A percentile compares a stretch with the other conserved stretches of the same genome.
Evolutionary conservation across 257 asterid species (phyloP).

Genomic region (Solanum rostratum): DNA sequence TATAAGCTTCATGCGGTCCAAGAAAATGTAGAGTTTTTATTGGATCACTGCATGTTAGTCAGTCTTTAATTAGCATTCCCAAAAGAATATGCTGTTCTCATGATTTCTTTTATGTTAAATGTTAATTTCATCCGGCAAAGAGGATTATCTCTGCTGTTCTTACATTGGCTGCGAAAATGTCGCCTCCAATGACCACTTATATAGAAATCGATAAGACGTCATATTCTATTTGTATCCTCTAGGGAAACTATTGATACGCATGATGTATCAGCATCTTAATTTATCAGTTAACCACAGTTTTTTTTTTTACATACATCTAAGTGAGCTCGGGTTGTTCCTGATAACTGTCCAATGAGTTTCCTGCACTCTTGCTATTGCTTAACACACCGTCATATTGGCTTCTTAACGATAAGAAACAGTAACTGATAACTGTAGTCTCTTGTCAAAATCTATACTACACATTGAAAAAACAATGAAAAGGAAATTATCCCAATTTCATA

Average conservation of each 20-base stretch:
- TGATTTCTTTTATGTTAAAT: neutral
- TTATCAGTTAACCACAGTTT: neutral
- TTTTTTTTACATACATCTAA: neutral
- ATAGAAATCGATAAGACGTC: neutral
- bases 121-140: neutral
- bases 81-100: neutral
- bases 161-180: neutral
- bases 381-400: neutral
- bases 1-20: neutral
- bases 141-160: neutral
- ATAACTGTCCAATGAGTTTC: neutral
- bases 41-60: neutral
- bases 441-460: neutral
- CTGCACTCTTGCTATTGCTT: neutral
- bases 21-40: neutral
- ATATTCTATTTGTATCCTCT: too few relatives aligned
- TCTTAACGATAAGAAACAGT: neutral
- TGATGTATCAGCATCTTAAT: neutral
- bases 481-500: neutral
- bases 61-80: neutral
- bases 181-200: neutral
- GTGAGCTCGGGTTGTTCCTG: neutral
- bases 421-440: neutral
- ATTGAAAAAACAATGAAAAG: neutral
- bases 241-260: neutral